Evolutionary conservation across 31 red algal genomes (phyloP).

Genomic region (Odonthalia washingtoniensis): DNA sequence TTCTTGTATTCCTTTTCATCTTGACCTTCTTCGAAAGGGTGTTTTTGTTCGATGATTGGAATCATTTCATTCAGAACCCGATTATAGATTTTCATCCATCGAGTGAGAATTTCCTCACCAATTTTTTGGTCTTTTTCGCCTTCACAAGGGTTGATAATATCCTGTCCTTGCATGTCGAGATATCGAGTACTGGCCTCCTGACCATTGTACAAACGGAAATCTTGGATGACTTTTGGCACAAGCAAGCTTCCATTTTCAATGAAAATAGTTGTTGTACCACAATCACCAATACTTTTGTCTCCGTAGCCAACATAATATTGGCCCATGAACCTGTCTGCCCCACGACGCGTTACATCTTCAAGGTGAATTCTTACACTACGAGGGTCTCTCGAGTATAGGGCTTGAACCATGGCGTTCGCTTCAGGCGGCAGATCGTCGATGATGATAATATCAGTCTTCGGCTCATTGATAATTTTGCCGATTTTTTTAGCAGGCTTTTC

Average conservation of each 20-base stretch:
- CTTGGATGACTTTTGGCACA: slow-evolving; percentile 7
- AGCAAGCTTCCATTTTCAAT: slow-evolving; percentile 5
- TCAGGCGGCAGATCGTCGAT: not conserved
- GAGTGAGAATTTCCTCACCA: not conserved
- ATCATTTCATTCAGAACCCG: not conserved
- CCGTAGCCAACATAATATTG: slow-evolving; percentile 12
- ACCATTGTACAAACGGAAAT: slow-evolving; percentile 3
- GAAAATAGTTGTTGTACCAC: slow-evolving; percentile 17
- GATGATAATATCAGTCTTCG: too few relatives aligned
- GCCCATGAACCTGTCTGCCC: slow-evolving; percentile 8
- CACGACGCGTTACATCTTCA: not conserved
- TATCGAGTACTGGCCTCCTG: slow-evolving; percentile 15
- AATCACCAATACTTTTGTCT: slow-evolving; percentile 17
- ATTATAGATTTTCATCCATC: slow-evolving; percentile 14
- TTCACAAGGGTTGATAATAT: slow-evolving; percentile 5
- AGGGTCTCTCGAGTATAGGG: not conserved
- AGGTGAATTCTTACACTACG: slow-evolving; percentile 7
- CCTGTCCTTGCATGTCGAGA: not conserved
- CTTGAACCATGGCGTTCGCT: slow-evolving; percentile 5
- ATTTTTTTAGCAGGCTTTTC: too few relatives aligned
- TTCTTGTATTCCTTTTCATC: slow-evolving; percentile 9
- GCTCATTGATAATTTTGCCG: too few relatives aligned
- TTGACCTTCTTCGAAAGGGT: not conserved
- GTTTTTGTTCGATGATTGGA: not conserved
- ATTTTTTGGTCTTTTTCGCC: not conserved